A percentile compares a stretch with the other conserved stretches of the same genome.
phyloP scores from a whole-genome alignment of 2,329 filamentous ascomycete genomes.

The Thielaviopsis ethacetica region DNA sequence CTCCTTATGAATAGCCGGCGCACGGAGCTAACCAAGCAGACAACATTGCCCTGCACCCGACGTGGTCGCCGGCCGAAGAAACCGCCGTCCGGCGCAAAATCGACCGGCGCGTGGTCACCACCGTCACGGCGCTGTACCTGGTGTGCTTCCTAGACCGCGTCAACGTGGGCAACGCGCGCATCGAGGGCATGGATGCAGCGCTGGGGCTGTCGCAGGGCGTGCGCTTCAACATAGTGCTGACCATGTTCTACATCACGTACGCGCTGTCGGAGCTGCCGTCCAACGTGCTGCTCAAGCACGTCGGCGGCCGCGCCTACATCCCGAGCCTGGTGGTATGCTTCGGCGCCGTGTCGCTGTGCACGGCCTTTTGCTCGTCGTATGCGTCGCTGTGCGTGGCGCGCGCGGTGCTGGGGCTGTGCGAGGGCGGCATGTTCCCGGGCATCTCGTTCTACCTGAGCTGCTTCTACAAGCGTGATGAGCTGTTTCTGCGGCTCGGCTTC shows the following conservation, averaged over 20 bases:
- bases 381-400: slow-evolving; percentile 29
- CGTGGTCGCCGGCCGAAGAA: slow-evolving; percentile 35
- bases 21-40: neutral
- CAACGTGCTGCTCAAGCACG: slow-evolving; percentile 36
- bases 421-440: slow-evolving; percentile 41
- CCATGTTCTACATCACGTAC: slow-evolving; percentile 42
- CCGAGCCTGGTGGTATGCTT: slow-evolving; percentile 38
- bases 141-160: slow-evolving; percentile 46
- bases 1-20: no score
- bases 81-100: slow-evolving; percentile 31
- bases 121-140: slow-evolving; percentile 36
- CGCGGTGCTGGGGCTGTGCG: slow-evolving; percentile 35
- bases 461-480: slow-evolving; percentile 40
- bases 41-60: neutral
- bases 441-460: slow-evolving; percentile 39
- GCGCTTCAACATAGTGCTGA: slow-evolving; percentile 40
- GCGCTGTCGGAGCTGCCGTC: slow-evolving; percentile 38
- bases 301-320: slow-evolving; percentile 36
- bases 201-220: slow-evolving; percentile 27
- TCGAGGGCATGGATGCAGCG: slow-evolving; percentile 34
- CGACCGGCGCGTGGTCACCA: slow-evolving; percentile 34
- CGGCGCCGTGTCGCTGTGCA: slow-evolving; percentile 36
- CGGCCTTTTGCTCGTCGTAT: slow-evolving; percentile 34
- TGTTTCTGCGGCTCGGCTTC: slow-evolving; percentile 38
- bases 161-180: slow-evolving; percentile 49